Evolutionary conservation across 108 stramenopile genomes (phyloP).

Genomic region (Fragilaria crotonensis): DNA sequence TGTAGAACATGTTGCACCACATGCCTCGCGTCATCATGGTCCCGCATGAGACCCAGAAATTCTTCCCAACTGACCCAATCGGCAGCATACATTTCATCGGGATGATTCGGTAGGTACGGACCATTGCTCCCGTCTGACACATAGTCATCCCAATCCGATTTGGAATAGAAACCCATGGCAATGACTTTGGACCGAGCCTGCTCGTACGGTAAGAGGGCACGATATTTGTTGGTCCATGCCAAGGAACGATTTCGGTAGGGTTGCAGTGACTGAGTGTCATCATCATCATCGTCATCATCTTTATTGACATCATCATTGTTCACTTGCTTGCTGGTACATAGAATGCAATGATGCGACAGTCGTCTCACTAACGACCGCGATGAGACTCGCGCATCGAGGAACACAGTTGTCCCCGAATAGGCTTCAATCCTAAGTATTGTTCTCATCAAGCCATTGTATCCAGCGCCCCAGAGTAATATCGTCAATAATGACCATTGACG

Average conservation of each 20-base stretch:
- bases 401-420: too few species aligned
- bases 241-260: slow-evolving; percentile 61
- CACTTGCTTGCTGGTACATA: too few species aligned
- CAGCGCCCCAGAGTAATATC: too few species aligned
- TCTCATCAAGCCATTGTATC: too few species aligned
- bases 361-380: too few species aligned
- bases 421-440: too few species aligned
- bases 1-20: slow-evolving; percentile 32
- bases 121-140: slow-evolving; percentile 36
- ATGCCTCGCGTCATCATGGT: slow-evolving; percentile 48
- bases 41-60: slow-evolving; percentile 59
- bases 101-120: slow-evolving; percentile 43
- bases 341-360: too few species aligned
- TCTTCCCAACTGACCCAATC: slow-evolving; percentile 73
- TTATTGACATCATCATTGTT: slow-evolving; percentile 9
- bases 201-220: slow-evolving; percentile 50
- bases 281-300: slow-evolving; percentile 28
- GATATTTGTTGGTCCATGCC: slow-evolving; percentile 54
- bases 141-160: slow-evolving; percentile 63
- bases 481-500: too few species aligned
- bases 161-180: slow-evolving; percentile 46
- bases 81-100: slow-evolving; percentile 64
- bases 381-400: too few species aligned
- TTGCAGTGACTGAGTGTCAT: slow-evolving; percentile 21
- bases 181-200: slow-evolving; percentile 35